These are phyloP conservation scores for Candida ficus DNA, from an alignment of 805 yeast species.

Conservation along the genomic window DNA sequence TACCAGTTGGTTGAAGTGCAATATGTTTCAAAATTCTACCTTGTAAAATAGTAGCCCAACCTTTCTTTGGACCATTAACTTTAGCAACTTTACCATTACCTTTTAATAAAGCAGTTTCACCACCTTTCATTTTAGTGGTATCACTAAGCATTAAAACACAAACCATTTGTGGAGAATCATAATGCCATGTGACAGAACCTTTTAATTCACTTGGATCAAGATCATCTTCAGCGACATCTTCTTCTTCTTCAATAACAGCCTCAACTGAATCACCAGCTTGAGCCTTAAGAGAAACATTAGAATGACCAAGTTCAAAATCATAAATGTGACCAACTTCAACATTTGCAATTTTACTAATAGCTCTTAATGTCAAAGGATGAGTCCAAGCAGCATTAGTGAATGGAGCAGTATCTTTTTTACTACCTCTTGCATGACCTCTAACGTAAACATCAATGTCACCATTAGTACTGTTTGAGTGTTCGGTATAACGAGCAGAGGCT, in stretches of 20 bases:
- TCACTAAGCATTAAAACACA: slow-evolving; percentile 63
- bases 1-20: slow-evolving; percentile 39
- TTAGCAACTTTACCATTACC: slow-evolving; percentile 21
- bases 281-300: slow-evolving; percentile 42
- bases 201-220: slow-evolving; percentile 30
- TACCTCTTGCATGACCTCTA: slow-evolving; percentile 43
- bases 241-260: slow-evolving; percentile 5
- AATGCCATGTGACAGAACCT: slow-evolving; percentile 59
- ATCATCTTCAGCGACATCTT: slow-evolving; percentile 3
- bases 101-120: slow-evolving; percentile 48
- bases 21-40: slow-evolving; percentile 42
- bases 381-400: slow-evolving; percentile 55
- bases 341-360: slow-evolving; percentile 49
- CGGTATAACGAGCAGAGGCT: slow-evolving; percentile 38
- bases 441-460: slow-evolving; percentile 42
- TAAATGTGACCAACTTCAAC: slow-evolving; percentile 18
- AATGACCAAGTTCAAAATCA: slow-evolving; percentile 52
- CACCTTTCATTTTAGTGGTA: slow-evolving; percentile 54
- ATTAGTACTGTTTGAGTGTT: slow-evolving; percentile 32
- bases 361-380: slow-evolving; percentile 49
- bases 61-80: slow-evolving; percentile 38
- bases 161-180: slow-evolving; percentile 61
- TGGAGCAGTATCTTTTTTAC: no score
- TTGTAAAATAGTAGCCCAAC: slow-evolving; percentile 42
- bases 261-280: slow-evolving; percentile 1